These are phyloP conservation scores for Elaphomyces granulatus DNA, from an alignment of 495 filamentous ascomycete species.

Conservation along the genomic window DNA sequence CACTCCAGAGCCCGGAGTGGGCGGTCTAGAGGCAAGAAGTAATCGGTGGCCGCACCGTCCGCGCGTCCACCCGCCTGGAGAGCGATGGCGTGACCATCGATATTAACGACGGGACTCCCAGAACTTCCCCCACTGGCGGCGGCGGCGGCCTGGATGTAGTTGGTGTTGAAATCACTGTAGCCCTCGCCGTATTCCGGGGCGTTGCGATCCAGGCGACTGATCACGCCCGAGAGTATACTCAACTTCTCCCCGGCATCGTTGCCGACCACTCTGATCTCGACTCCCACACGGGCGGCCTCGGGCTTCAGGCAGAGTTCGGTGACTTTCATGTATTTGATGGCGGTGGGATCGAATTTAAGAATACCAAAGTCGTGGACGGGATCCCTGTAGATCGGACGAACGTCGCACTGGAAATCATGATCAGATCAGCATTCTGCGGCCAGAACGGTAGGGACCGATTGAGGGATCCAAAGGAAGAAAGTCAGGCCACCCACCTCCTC, in stretches of 20 bases:
- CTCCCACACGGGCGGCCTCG: slow-evolving; percentile 78
- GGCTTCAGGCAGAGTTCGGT: slow-evolving; percentile 66
- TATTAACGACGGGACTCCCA: slow-evolving; percentile 91
- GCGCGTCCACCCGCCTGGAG: slow-evolving; percentile 88
- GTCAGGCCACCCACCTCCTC: slow-evolving; percentile 45
- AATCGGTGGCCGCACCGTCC: slow-evolving; percentile 93
- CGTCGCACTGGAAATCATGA: slow-evolving; percentile 53
- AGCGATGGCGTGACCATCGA: slow-evolving; percentile 84
- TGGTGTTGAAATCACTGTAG: slow-evolving; percentile 98
- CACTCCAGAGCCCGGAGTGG: slow-evolving; percentile 76
- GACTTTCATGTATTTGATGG: slow-evolving; percentile 92
- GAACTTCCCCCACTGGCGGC: slow-evolving; percentile 94
- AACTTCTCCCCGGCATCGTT: slow-evolving; percentile 99
- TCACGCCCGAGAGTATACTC: slow-evolving; percentile 94
- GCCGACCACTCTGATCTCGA: slow-evolving; percentile 91
- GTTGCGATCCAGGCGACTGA: slow-evolving; percentile 89
- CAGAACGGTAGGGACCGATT: neutral
- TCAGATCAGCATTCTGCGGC: neutral
- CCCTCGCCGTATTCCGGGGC: slow-evolving; percentile 97
- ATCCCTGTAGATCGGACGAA: slow-evolving; percentile 95
- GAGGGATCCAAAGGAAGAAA: slow-evolving; percentile 2
- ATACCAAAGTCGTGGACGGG: slow-evolving; percentile 98
- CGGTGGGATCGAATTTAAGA: slow-evolving; percentile 84
- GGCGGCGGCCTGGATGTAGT: slow-evolving; percentile 96
- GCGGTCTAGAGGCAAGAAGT: slow-evolving; percentile 88